Conservation (phyloP, 257 asterid genomes). For the Lantana camara region DNA sequence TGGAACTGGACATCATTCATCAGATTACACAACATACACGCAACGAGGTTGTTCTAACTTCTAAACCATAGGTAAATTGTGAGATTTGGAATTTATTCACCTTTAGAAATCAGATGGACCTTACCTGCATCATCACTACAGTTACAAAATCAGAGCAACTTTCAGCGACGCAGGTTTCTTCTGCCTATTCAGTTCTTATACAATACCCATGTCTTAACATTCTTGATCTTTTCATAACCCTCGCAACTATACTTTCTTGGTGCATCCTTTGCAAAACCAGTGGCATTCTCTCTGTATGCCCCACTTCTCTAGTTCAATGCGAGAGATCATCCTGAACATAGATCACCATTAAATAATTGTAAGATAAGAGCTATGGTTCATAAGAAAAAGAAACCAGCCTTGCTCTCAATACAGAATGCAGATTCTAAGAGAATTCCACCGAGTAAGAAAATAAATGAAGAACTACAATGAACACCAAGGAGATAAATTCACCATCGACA, state of each 20-base stretch:
- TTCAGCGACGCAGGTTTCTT: conserved; percentile 52
- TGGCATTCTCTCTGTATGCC: conserved; percentile 66
- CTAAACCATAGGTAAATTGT: background rate
- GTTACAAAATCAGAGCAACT: conserved; percentile 54
- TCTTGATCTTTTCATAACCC: conserved; percentile 51
- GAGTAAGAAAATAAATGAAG: conserved; percentile 14
- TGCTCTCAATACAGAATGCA: background rate
- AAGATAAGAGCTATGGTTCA: conserved; percentile 5
- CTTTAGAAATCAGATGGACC: background rate
- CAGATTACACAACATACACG: background rate
- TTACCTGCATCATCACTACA: conserved; percentile 64
- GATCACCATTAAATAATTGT: conserved; percentile 27
- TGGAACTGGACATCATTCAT: background rate
- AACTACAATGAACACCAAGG: conserved; percentile 74
- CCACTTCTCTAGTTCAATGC: conserved; percentile 89
- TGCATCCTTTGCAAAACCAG: conserved; percentile 67
- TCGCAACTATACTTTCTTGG: conserved; percentile 52
- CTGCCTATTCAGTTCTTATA: conserved; percentile 49
- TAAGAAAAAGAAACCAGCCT: background rate
- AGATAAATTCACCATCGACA: conserved; percentile 70
- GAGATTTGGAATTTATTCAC: background rate
- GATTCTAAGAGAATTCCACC: too few species aligned
- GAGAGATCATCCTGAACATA: conserved; percentile 87
- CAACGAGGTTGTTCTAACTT: background rate
- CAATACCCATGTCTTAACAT: conserved; percentile 67